phyloP scores from a whole-genome alignment of 495 filamentous ascomycete genomes.

The Eremomyces bilateralis region DNA sequence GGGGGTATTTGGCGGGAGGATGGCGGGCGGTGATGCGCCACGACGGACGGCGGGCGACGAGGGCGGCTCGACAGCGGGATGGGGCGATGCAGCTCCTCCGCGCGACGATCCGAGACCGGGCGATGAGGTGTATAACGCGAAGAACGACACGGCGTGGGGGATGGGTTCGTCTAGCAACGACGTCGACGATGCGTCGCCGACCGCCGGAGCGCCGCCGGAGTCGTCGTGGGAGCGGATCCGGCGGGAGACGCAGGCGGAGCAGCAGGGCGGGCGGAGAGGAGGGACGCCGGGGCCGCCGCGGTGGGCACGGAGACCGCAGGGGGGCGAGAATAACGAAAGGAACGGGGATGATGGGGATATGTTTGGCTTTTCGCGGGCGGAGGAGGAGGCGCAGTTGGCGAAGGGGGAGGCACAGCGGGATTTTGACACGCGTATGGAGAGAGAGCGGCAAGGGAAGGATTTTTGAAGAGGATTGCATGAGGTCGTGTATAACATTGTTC shows the following conservation, averaged over 20 bases:
- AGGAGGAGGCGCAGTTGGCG: constrained; percentile 19
- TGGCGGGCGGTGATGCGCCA: constrained; percentile 1
- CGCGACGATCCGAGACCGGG: neutral
- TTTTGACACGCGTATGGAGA: constrained; percentile 28
- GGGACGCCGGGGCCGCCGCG: neutral
- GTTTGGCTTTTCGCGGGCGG: constrained; percentile 20
- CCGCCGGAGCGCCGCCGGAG: neutral
- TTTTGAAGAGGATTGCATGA: constrained; percentile 4
- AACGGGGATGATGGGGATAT: constrained; percentile 12
- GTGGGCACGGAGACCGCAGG: neutral
- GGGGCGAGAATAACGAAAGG: neutral
- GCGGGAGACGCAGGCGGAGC: neutral
- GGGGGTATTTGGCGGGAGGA: constrained; percentile 3
- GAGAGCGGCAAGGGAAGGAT: constrained; percentile 16
- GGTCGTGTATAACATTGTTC: too few species aligned
- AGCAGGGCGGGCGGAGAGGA: neutral
- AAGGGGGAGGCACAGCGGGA: constrained; percentile 27
- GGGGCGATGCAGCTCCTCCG: neutral
- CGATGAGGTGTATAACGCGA: neutral
- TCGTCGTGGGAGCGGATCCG: neutral
- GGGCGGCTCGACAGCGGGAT: too few species aligned
- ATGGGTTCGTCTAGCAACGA: neutral
- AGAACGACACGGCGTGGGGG: neutral
- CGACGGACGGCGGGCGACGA: neutral
- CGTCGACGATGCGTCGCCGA: constrained; percentile 5